Conservation (phyloP, 2,329 filamentous ascomycete genomes). For the Fusarium citri region DNA sequence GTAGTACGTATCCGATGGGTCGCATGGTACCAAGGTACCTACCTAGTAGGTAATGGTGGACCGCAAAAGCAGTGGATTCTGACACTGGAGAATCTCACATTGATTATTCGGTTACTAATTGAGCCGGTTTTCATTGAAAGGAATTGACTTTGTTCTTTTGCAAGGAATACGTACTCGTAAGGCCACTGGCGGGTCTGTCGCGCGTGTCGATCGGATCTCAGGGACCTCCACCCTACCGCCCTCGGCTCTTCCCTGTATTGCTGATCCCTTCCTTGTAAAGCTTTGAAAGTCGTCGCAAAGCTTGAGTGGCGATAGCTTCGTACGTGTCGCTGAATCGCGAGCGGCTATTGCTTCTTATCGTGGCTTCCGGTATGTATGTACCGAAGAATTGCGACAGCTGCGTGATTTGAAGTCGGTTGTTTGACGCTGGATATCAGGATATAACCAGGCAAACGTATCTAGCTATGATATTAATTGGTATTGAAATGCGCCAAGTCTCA, state of each 20-base stretch:
- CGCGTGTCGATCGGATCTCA: constrained; percentile 48
- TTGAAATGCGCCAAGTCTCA: background rate
- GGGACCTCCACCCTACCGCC: constrained; percentile 44
- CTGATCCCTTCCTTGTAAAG: constrained; percentile 36
- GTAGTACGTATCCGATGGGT: constrained; percentile 8
- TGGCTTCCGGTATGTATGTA: background rate
- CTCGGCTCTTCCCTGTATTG: constrained; percentile 41
- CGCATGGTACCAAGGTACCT: background rate
- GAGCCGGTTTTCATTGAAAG: constrained; percentile 1
- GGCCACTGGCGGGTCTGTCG: constrained; percentile 37
- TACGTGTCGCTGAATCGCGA: constrained; percentile 26
- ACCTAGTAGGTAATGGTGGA: background rate
- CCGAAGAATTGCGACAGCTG: background rate
- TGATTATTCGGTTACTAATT: constrained; percentile 2
- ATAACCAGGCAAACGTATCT: background rate
- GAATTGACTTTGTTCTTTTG: constrained; percentile 42
- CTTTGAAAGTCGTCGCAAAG: constrained; percentile 16
- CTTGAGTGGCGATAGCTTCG: constrained; percentile 41
- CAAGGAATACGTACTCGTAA: constrained; percentile 14
- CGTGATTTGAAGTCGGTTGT: background rate
- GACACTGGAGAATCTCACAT: background rate
- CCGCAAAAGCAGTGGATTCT: background rate
- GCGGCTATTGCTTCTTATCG: constrained; percentile 24
- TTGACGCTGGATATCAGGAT: background rate
- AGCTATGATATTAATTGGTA: background rate